These are phyloP conservation scores for Pythium insidiosum DNA, from an alignment of 352 stramenopile genomes.

Conservation along the genomic window DNA sequence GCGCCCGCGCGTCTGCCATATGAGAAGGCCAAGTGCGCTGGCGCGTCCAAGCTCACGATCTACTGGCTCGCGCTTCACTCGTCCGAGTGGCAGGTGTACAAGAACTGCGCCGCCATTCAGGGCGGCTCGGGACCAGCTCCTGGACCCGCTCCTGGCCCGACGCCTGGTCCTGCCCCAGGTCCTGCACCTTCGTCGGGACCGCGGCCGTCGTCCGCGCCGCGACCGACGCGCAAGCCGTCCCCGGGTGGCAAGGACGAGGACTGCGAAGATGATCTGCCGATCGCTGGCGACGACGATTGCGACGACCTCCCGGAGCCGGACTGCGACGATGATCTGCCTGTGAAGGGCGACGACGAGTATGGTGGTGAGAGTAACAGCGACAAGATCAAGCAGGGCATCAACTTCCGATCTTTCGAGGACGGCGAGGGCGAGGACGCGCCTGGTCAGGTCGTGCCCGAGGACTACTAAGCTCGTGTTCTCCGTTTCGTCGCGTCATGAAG, in stretches of 20 bases:
- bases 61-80: too few relatives aligned
- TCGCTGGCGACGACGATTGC: slow-evolving; percentile 2
- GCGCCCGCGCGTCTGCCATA: slow-evolving; percentile 29
- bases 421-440: slow-evolving; percentile 4
- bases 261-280: slow-evolving; percentile 2
- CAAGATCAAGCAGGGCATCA: slow-evolving; percentile 7
- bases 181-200: too few relatives aligned
- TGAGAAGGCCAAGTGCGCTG: slow-evolving; percentile 34
- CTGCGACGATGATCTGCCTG: slow-evolving; percentile 12
- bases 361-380: not conserved
- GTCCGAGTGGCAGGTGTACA: slow-evolving; percentile 29
- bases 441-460: slow-evolving; percentile 4
- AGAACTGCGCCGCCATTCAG: slow-evolving; percentile 13
- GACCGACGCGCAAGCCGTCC: slow-evolving; percentile 1
- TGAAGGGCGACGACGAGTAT: not conserved
- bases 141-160: not conserved
- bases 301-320: slow-evolving; percentile 14
- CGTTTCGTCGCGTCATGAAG: slow-evolving; percentile 1
- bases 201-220: too few relatives aligned
- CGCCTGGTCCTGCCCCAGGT: too few relatives aligned
- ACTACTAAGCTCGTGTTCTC: slow-evolving; percentile 3
- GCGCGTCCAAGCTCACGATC: slow-evolving; percentile 23
- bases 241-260: slow-evolving; percentile 1
- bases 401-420: slow-evolving; percentile 20
- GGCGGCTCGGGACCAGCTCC: not conserved